phyloP scores from a whole-genome alignment of 2,329 filamentous ascomycete species.

The Ophiostoma australiae region DNA sequence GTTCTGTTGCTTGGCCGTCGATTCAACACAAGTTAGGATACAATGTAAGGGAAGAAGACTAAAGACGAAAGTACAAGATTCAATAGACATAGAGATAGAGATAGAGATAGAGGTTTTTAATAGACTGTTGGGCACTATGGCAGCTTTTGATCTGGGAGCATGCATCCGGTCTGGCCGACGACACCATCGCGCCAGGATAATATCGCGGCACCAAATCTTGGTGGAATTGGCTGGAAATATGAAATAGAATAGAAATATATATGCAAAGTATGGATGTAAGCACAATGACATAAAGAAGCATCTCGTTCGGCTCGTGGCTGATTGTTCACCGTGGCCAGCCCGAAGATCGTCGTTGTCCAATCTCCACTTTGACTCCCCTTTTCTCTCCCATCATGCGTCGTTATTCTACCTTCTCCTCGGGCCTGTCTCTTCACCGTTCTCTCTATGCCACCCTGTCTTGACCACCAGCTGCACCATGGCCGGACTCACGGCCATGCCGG shows the following conservation, averaged over 20 bases:
- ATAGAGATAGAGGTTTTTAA: too few relatives aligned
- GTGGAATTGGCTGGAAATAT: neutral
- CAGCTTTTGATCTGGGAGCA: neutral
- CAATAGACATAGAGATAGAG: too few relatives aligned
- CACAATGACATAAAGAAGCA: too few relatives aligned
- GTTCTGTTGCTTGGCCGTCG: too few relatives aligned
- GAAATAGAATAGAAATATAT: neutral
- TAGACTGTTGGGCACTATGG: neutral
- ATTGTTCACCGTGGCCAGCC: neutral
- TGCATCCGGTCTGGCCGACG: neutral
- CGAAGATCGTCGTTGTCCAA: neutral
- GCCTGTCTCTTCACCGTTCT: too few relatives aligned
- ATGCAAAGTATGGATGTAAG: neutral
- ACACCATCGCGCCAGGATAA: slow-evolving; percentile 2
- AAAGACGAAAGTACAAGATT: too few relatives aligned
- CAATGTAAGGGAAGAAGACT: too few relatives aligned
- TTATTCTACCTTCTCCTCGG: neutral
- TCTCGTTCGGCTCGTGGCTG: too few relatives aligned
- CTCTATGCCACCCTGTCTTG: neutral
- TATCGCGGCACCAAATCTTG: neutral
- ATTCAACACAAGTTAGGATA: too few relatives aligned
- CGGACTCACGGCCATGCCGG: neutral
- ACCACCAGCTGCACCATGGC: neutral
- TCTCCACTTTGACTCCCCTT: slow-evolving; percentile 2
- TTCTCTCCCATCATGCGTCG: neutral